Evolutionary conservation across 164 flowering plant genomes (phyloP).

Genomic region (Chimonanthus salicifolius): DNA sequence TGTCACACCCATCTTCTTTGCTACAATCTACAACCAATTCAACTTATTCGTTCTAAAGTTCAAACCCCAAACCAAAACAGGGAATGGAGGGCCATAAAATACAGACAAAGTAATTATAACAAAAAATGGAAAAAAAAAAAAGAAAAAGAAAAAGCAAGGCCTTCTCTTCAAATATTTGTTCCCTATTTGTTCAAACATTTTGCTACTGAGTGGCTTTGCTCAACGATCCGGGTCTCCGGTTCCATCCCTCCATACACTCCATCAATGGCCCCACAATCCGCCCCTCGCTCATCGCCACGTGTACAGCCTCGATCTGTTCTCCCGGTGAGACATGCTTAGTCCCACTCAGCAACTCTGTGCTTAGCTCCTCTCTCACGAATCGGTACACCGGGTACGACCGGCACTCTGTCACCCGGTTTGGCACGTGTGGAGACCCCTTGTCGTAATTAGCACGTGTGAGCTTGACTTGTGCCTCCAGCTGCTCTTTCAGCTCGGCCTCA

Average conservation of each 20-base stretch:
- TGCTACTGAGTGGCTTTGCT: background rate
- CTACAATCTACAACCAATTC: too few species aligned
- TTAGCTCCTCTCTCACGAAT: slow-evolving; percentile 14
- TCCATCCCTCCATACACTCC: slow-evolving; percentile 19
- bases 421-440: slow-evolving; percentile 6
- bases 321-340: slow-evolving; percentile 15
- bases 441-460: slow-evolving; percentile 11
- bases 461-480: slow-evolving; percentile 5
- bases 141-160: background rate
- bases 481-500: slow-evolving; percentile 17
- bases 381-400: slow-evolving; percentile 19
- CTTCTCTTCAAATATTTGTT: background rate
- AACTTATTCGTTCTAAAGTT: too few species aligned
- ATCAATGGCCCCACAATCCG: slow-evolving; percentile 12
- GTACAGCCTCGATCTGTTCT: slow-evolving; percentile 17
- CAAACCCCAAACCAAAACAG: background rate
- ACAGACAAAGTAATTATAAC: too few species aligned
- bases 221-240: slow-evolving; percentile 6
- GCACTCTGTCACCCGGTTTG: slow-evolving; percentile 13
- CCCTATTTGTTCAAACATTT: background rate
- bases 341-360: slow-evolving; percentile 14
- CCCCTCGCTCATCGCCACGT: slow-evolving; percentile 18
- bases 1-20: too few species aligned
- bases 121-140: background rate
- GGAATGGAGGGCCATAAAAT: background rate